Evolutionary conservation across 129 eudicot genomes (phyloP), one percentile per base, ranked within the genome.

Genomic region (Flaveria bidentis): DNA sequence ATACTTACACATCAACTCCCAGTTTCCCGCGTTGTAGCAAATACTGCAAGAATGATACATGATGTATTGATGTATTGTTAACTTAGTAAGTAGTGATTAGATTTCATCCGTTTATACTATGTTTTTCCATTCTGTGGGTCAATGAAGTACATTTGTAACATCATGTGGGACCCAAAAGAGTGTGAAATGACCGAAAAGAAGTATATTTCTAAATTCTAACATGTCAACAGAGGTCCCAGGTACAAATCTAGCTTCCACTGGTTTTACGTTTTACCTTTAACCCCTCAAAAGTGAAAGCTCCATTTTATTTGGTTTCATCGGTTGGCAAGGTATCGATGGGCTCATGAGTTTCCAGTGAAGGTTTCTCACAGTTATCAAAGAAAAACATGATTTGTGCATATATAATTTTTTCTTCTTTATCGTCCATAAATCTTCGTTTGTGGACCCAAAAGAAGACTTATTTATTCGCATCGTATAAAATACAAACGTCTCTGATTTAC

Each of bases 1-100:
- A 74, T 89, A 89, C 85, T 95, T 95, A 13, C 78, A 82, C 25
- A 91, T 89, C 74, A 89, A 79, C 36, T 81, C 94, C 96, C 92
- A 95, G 22, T 77, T 83, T 74, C 87, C 84, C 9, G 84, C 63
- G 50, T 80, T 72, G 83, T 77, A 83, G 83, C 97, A 95, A 64
- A 91, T 95, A 77, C 99, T 95, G 96, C 88, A 85, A 30, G 23
- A 80, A 67, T 13, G 10, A 28, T 56, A 5, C 1, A 23, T 26
- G 5, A 78, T 57, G 15, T 30, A 13, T 58, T 26, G 5, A 78
- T 57, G 15, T 30, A 13, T 58, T 22, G 0, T 53, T 42, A 71
- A 49, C 44, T 22, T 13, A 1, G 42, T 2, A 17, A 57, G 42
- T 28, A 44, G 44, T 15, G 30, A 58, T 26, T 46, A 63, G 11